phyloP scores from a whole-genome alignment of 768 basidiomycete species.

The Leccinum imitatum region DNA sequence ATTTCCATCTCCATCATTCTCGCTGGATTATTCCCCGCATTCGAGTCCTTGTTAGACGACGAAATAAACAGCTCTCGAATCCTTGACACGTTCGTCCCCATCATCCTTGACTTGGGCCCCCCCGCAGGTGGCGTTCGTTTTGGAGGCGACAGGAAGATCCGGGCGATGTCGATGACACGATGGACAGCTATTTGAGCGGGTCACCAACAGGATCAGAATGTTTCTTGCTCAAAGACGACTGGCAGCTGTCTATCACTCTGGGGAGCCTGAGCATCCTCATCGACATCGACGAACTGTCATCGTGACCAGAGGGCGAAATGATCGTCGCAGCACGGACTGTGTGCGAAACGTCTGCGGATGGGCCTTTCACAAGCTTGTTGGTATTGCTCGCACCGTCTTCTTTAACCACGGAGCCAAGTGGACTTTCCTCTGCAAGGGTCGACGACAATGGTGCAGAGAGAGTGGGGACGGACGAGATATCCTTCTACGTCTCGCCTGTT shows the following conservation, averaged over 20 bases:
- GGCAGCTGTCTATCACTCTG: not conserved
- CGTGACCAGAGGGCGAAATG: not conserved
- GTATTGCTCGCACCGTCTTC: too few species aligned
- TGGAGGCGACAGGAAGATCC: not conserved
- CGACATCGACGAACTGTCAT: not conserved
- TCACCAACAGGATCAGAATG: not conserved
- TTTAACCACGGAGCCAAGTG: too few species aligned
- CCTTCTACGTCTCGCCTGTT: too few species aligned
- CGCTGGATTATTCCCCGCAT: not conserved
- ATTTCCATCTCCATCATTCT: constrained; percentile 12
- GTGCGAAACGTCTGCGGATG: not conserved
- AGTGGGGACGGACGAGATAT: too few species aligned
- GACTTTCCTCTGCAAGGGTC: too few species aligned
- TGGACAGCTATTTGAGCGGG: not conserved
- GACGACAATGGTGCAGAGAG: too few species aligned
- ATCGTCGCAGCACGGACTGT: not conserved
- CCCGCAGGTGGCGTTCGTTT: too few species aligned
- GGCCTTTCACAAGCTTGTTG: too few species aligned
- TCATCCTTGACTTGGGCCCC: not conserved
- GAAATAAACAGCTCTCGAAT: constrained; percentile 7
- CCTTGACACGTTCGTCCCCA: not conserved
- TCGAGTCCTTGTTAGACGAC: not conserved
- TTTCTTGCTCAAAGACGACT: not conserved
- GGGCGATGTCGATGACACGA: not conserved
- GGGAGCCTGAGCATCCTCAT: too few species aligned